Percentiles rank a stretch among this genome's conserved stretches.
These are phyloP conservation scores for Pythium monospermum DNA, from an alignment of 352 stramenopile genomes.

Conservation along the genomic window DNA sequence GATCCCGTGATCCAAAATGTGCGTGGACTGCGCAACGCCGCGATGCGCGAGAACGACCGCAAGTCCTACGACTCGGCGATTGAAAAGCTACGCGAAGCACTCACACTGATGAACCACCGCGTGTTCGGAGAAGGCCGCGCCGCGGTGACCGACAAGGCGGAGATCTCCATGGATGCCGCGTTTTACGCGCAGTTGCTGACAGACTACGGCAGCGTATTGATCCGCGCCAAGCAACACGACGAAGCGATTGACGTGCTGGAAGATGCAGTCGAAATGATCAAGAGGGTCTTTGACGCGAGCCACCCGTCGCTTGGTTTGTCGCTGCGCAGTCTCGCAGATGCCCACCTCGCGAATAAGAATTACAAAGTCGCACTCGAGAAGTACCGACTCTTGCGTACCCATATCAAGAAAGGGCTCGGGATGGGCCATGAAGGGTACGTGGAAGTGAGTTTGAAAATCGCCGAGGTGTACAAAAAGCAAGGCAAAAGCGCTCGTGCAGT, in stretches of 20 bases:
- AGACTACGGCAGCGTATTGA: slow-evolving; percentile 74
- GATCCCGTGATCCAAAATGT: slow-evolving; percentile 65
- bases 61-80: slow-evolving; percentile 44
- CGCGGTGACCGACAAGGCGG: slow-evolving; percentile 40
- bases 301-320: slow-evolving; percentile 75
- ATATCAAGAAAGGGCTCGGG: slow-evolving; percentile 60
- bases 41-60: slow-evolving; percentile 72
- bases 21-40: slow-evolving; percentile 61
- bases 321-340: slow-evolving; percentile 73
- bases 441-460: slow-evolving; percentile 64
- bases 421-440: slow-evolving; percentile 69
- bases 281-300: slow-evolving; percentile 73
- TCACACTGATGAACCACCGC: slow-evolving; percentile 59
- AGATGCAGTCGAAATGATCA: slow-evolving; percentile 64
- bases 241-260: slow-evolving; percentile 75
- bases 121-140: slow-evolving; percentile 58
- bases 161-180: slow-evolving; percentile 64
- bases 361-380: slow-evolving; percentile 58
- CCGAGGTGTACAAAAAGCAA: slow-evolving; percentile 64
- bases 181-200: slow-evolving; percentile 75
- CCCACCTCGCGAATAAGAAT: slow-evolving; percentile 71
- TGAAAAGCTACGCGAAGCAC: slow-evolving; percentile 56
- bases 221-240: slow-evolving; percentile 65
- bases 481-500: slow-evolving; percentile 45
- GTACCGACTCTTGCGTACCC: slow-evolving; percentile 70